Evolutionary conservation across 306 rosid species (phyloP), one percentile per base, ranked within the genome.

Genomic region (Carpinus fangiana): DNA sequence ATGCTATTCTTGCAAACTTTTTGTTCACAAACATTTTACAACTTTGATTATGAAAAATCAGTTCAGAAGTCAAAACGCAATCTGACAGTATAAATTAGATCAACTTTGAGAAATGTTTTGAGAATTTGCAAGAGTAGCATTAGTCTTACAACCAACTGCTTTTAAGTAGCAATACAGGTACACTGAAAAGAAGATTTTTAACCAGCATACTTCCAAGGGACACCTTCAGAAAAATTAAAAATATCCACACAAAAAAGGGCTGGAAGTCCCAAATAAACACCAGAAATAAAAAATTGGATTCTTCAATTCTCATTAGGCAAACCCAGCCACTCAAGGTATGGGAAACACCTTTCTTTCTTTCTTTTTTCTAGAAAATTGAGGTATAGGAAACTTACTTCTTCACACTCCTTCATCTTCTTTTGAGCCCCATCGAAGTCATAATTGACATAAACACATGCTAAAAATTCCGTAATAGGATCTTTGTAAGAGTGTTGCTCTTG

Each of bases 401-500:
- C 98, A 72, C 99, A 95, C 84, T 93, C 98, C 79, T 81, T 90
- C 98, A 95, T 95, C 89, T 95, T 95, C 90, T 91, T 87, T 76
- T 95, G 98, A 43, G 98, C 98, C 51, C 91, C 97, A 77, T 95
- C 98, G 76, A 95, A 95, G 85, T 95, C 96, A 86, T 92, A 93
- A 83, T 91, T 93, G 78, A 95, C 93, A 77, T 91, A 95, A 31
- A 95, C 90, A 74, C 98, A 91, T 46, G 94, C 94, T 86, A 95
- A 81, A 83, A 95, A 95, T 80, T 95, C 99, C 0, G 98, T 93
- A 70, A 95, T 93, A 46, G 99, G 98, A 61, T 95, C 99, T 72
- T 89, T 84, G 50, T 88, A 95, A 41, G 98, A 91, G 78, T 86
- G 84, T 70, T 93, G 99, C 83, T 95, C 99, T 84, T 91, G 97